A percentile compares a stretch with the other conserved stretches of the same genome.
phyloP scores from a whole-genome alignment of 1,284 basidiomycete genomes.

The Ganoderma multipileum region DNA sequence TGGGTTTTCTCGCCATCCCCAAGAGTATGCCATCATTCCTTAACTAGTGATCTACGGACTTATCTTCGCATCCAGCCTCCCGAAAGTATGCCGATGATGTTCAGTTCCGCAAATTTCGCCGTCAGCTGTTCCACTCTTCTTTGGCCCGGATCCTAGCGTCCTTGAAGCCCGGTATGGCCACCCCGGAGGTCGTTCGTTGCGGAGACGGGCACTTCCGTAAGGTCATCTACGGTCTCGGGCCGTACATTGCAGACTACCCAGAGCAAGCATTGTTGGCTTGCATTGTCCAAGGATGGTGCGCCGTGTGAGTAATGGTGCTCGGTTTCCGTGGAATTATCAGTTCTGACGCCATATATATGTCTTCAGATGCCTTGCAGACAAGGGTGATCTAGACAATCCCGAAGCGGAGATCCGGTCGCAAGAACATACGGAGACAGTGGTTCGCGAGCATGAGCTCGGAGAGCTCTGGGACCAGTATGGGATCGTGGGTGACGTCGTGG shows the following conservation, averaged over 20 bases:
- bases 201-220: conserved; percentile 33
- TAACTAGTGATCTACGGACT: background rate
- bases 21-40: conserved; percentile 27
- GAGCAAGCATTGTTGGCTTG: conserved; percentile 36
- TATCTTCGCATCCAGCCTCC: background rate
- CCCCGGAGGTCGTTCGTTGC: conserved; percentile 31
- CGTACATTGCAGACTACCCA: conserved; percentile 41
- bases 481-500: conserved; percentile 30
- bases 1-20: conserved; percentile 34
- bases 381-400: conserved; percentile 21
- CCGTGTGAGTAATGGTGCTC: conserved; percentile 27
- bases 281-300: conserved; percentile 39
- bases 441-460: conserved; percentile 10
- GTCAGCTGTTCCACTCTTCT: conserved; percentile 33
- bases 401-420: background rate
- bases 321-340: background rate
- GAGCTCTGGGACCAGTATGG: conserved; percentile 32
- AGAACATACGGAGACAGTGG: conserved; percentile 21
- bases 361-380: background rate
- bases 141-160: conserved; percentile 25
- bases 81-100: conserved; percentile 1
- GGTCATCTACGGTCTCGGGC: conserved; percentile 36
- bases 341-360: background rate
- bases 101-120: conserved; percentile 12
- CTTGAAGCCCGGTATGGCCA: conserved; percentile 30